phyloP scores from a whole-genome alignment of 768 basidiomycete species.

The Boletus reticuloceps region DNA sequence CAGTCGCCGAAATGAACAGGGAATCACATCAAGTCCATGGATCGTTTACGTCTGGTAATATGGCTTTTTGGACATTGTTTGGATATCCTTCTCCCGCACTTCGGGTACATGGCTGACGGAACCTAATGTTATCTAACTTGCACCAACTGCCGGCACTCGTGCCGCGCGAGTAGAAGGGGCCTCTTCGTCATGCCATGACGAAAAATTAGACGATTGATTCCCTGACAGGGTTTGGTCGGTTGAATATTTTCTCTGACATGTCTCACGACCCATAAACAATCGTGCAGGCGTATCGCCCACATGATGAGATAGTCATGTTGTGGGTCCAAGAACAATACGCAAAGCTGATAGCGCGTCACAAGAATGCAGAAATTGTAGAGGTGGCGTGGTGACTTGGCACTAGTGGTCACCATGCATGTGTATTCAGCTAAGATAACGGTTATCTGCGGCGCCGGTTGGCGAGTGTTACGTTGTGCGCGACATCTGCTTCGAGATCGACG shows the following conservation, averaged over 20 bases:
- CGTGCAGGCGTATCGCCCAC: not conserved
- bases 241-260: not conserved
- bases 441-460: constrained; percentile 6
- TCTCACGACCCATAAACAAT: constrained; percentile 9
- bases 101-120: constrained; percentile 2
- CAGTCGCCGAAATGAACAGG: too few relatives aligned
- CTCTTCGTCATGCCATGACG: not conserved
- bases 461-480: constrained; percentile 1
- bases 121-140: constrained; percentile 12
- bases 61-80: constrained; percentile 10
- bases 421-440: constrained; percentile 13
- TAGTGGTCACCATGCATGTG: not conserved
- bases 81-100: not conserved
- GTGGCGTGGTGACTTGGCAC: constrained; percentile 16
- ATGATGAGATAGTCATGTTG: not conserved
- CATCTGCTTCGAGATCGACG: not conserved
- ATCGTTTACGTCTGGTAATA: constrained; percentile 23
- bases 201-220: not conserved
- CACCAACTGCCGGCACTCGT: constrained; percentile 4
- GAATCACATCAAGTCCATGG: not conserved
- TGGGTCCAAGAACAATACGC: constrained; percentile 17
- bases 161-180: too few relatives aligned
- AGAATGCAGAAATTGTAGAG: constrained; percentile 9
- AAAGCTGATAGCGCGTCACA: not conserved
- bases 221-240: constrained; percentile 3